Evolutionary conservation across 2,329 filamentous ascomycete genomes (phyloP).

Genomic region (Verticillium zaregamsianum): DNA sequence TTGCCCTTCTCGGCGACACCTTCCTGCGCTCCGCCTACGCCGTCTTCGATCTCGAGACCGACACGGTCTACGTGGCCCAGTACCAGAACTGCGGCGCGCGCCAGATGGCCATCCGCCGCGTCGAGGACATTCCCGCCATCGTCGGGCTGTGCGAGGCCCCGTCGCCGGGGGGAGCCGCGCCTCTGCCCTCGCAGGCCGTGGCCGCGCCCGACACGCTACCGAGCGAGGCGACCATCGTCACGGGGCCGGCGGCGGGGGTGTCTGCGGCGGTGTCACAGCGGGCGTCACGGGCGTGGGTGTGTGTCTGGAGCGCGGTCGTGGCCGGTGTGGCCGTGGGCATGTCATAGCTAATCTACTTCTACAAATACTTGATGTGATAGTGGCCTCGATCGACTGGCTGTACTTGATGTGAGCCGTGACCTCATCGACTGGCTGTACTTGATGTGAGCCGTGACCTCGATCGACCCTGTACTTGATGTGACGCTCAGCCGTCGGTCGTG

Average conservation of each 20-base stretch:
- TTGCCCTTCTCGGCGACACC: constrained; percentile 53
- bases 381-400: too few relatives aligned
- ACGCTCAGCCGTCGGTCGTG: too few relatives aligned
- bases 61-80: constrained; percentile 44
- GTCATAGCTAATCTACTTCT: too few relatives aligned
- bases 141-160: constrained; percentile 4
- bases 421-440: too few relatives aligned
- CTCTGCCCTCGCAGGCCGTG: not conserved
- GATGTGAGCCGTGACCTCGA: too few relatives aligned
- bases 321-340: not conserved
- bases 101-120: constrained; percentile 8
- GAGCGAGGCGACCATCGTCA: not conserved
- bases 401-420: too few relatives aligned
- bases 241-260: not conserved
- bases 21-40: constrained; percentile 53
- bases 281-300: not conserved
- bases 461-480: too few relatives aligned
- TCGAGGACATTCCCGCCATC: constrained; percentile 9
- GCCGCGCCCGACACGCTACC: not conserved
- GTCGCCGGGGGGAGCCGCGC: not conserved
- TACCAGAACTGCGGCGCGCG: constrained; percentile 45
- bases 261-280: too few relatives aligned
- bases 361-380: too few relatives aligned
- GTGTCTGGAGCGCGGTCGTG: not conserved
- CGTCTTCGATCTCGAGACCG: constrained; percentile 47